Percentiles rank a stretch among this genome's conserved stretches.
Conservation (phyloP, 192 early-diverging fungal genomes). For the Umbelopsis sp. region DNA sequence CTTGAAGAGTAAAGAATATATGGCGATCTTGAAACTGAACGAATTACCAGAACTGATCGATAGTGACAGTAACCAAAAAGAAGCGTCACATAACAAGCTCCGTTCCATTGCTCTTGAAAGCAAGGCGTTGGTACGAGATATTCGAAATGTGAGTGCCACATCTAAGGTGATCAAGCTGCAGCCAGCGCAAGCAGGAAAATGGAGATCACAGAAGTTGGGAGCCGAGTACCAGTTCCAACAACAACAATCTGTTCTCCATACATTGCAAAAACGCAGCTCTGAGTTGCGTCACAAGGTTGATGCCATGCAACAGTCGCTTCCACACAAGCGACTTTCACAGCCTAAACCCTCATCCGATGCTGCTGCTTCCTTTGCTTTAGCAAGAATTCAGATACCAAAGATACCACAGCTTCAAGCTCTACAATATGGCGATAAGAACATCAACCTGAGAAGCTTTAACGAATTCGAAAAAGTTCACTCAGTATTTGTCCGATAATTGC, state of each 20-base stretch:
- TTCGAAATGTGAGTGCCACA: slow-evolving; percentile 47
- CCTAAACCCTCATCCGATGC: not conserved
- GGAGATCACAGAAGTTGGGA: slow-evolving; percentile 48
- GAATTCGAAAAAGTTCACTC: slow-evolving; percentile 38
- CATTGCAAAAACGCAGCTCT: slow-evolving; percentile 53
- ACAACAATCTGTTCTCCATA: slow-evolving; percentile 57
- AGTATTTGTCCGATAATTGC: slow-evolving; percentile 28
- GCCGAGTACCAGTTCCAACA: slow-evolving; percentile 60
- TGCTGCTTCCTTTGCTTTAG: slow-evolving; percentile 17
- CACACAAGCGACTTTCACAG: not conserved
- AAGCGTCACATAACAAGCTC: slow-evolving; percentile 28
- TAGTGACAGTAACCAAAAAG: slow-evolving; percentile 16
- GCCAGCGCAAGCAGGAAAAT: slow-evolving; percentile 32
- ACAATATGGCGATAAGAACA: slow-evolving; percentile 1
- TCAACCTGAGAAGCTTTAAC: slow-evolving; percentile 28
- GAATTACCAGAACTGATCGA: slow-evolving; percentile 34
- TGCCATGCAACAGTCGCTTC: slow-evolving; percentile 11
- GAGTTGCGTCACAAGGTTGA: slow-evolving; percentile 42
- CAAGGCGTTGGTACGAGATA: slow-evolving; percentile 50
- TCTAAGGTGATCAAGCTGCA: slow-evolving; percentile 55
- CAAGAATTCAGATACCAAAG: slow-evolving; percentile 30
- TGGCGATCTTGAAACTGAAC: slow-evolving; percentile 43
- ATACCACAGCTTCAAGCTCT: slow-evolving; percentile 10
- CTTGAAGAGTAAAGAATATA: slow-evolving; percentile 64
- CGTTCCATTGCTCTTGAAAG: slow-evolving; percentile 51